Percentiles rank a stretch among this genome's conserved stretches.
Conservation (phyloP, 139 green algal species). For the Volvox africanus region DNA sequence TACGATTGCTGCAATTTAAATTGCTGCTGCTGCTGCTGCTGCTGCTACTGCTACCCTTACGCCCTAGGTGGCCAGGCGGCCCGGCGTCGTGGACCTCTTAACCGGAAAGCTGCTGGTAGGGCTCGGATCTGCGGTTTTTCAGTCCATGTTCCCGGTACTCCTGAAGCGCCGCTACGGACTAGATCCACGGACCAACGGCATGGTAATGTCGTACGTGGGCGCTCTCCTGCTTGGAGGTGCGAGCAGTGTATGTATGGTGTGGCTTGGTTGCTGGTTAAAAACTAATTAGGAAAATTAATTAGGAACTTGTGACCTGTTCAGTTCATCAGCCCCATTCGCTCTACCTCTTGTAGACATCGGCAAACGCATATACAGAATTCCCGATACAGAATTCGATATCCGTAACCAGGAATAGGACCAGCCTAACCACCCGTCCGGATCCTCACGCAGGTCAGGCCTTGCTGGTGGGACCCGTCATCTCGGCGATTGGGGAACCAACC, state of each 20-base stretch:
- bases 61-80: slow-evolving; percentile 24
- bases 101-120: slow-evolving; percentile 44
- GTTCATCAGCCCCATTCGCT: too few species aligned
- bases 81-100: slow-evolving; percentile 42
- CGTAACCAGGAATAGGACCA: too few species aligned
- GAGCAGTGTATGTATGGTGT: neutral
- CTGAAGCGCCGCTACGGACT: slow-evolving; percentile 52
- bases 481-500: neutral
- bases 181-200: slow-evolving; percentile 39
- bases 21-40: neutral
- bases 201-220: slow-evolving; percentile 48
- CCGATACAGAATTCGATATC: too few species aligned
- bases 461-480: slow-evolving; percentile 40
- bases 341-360: too few species aligned
- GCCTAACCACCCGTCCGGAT: too few species aligned
- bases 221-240: slow-evolving; percentile 29
- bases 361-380: too few species aligned
- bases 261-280: too few species aligned
- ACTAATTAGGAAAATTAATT: too few species aligned
- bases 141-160: slow-evolving; percentile 55
- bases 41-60: neutral
- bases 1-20: neutral
- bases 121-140: slow-evolving; percentile 34
- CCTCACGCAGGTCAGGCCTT: neutral
- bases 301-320: too few species aligned